Base-by-base conservation (phyloP, 345 rosid genomes). In the Moringa oleifera region DNA sequence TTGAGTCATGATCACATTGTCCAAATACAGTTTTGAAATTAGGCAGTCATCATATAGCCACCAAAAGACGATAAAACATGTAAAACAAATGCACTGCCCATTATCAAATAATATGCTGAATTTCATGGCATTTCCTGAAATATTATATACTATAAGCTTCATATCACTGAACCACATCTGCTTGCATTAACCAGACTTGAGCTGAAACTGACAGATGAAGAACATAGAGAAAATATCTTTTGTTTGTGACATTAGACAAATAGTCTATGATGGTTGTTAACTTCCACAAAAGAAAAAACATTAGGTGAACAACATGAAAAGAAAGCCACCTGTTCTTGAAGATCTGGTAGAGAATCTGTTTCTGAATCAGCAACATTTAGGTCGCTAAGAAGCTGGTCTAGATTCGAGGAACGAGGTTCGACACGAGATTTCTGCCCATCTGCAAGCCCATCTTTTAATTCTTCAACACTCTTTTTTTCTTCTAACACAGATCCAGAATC, bases 241-340 rank as follows among this genome's bases (percentile, higher is more conserved):
- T 24, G 18, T 18, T 53, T 41, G 12, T 4, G 47, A 16, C 6
- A 7, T 15, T 41, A 7, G 6, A 5, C 5, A 33, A 33, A 33
- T 33, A 5, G 11, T 5, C 11, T 33, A 33, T 4, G 11, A 33
- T 33, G 5, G 11, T 33, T n/a, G 37, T 5, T 4, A 33, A 4
- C 11, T 33, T 33, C 37, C 37, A 49, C 51, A 45, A 53, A 65
- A 58, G 53, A 52, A 41, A 58, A 60, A 20, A 63, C 28, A n/a
- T 18, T 57, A 21, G 16, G 51, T 36, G 46, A 46, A 54, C 25
- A 63, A 58, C 20, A 58, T 5, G 46, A 57, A 63, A 69, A 55
- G 49, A 61, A 47, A 57, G 45, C 28, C 63, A 94, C 99, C 95
- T 83, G 95, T 37, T 90, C 97, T 72, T 90, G 92, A 73, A 82